Evolutionary conservation across 129 eudicot species (phyloP).

Genomic region (Centaurea solstitialis): DNA sequence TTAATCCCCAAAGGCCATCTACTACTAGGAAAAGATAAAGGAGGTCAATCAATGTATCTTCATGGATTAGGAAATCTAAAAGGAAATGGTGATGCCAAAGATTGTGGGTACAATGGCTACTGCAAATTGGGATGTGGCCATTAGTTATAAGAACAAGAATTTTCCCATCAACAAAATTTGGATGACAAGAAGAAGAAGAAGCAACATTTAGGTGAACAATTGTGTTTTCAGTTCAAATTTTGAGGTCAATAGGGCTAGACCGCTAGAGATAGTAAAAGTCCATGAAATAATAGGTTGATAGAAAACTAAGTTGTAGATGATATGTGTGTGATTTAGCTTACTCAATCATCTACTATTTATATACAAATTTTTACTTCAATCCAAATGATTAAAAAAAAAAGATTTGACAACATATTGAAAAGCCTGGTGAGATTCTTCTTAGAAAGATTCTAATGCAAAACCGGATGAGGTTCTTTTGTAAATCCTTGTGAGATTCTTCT

Average conservation of each 20-base stretch:
- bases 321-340: too few relatives aligned
- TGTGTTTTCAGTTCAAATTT: not conserved
- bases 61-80: not conserved
- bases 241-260: not conserved
- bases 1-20: not conserved
- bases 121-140: not conserved
- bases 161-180: not conserved
- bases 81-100: not conserved
- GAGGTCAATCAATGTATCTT: not conserved
- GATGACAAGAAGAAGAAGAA: not conserved
- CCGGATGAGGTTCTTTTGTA: too few relatives aligned
- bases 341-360: too few relatives aligned
- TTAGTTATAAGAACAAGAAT: not conserved
- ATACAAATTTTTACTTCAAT: too few relatives aligned
- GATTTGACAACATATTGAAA: too few relatives aligned
- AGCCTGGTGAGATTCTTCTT: too few relatives aligned
- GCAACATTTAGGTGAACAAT: not conserved
- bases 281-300: not conserved
- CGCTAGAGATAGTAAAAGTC: not conserved
- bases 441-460: too few relatives aligned
- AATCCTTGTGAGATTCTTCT: too few relatives aligned
- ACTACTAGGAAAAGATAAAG: not conserved
- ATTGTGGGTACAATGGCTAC: not conserved
- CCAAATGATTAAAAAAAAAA: too few relatives aligned
- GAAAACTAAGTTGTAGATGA: too few relatives aligned